These are phyloP conservation scores for Aspergillus panamensis DNA, from an alignment of 495 filamentous ascomycete genomes.

Conservation along the genomic window DNA sequence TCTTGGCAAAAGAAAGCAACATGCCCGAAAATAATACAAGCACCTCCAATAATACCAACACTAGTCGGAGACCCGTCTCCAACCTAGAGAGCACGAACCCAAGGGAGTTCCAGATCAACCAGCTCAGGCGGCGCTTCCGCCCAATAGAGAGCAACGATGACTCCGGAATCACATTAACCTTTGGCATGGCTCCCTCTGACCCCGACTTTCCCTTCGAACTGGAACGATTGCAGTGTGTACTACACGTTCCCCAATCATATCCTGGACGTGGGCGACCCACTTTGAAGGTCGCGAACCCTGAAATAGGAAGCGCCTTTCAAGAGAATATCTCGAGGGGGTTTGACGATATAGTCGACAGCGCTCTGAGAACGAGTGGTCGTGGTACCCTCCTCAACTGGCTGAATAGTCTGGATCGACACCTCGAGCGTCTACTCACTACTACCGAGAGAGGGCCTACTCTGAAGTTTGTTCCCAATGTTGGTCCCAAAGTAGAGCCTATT, in stretches of 20 bases:
- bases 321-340: constrained; percentile 81
- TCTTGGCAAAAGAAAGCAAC: constrained; percentile 7
- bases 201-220: constrained; percentile 84
- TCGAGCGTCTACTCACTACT: constrained; percentile 69
- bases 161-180: constrained; percentile 54
- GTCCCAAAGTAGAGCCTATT: constrained; percentile 36
- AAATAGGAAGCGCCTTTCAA: constrained; percentile 76
- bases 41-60: constrained; percentile 20
- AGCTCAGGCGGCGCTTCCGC: constrained; percentile 68
- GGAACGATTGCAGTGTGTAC: constrained; percentile 63
- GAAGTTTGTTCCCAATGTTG: constrained; percentile 66
- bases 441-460: constrained; percentile 73
- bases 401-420: constrained; percentile 68
- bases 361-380: constrained; percentile 43
- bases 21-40: constrained; percentile 4
- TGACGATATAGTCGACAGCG: constrained; percentile 56
- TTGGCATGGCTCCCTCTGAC: constrained; percentile 74
- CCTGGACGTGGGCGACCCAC: constrained; percentile 51
- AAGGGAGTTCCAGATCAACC: constrained; percentile 70
- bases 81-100: constrained; percentile 63
- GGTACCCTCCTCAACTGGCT: constrained; percentile 64
- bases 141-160: constrained; percentile 54
- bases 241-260: constrained; percentile 65
- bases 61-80: constrained; percentile 61
- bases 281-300: constrained; percentile 66